Evolutionary conservation across 495 filamentous ascomycete species (phyloP).

Genomic region (Penicillium cataractarum): DNA sequence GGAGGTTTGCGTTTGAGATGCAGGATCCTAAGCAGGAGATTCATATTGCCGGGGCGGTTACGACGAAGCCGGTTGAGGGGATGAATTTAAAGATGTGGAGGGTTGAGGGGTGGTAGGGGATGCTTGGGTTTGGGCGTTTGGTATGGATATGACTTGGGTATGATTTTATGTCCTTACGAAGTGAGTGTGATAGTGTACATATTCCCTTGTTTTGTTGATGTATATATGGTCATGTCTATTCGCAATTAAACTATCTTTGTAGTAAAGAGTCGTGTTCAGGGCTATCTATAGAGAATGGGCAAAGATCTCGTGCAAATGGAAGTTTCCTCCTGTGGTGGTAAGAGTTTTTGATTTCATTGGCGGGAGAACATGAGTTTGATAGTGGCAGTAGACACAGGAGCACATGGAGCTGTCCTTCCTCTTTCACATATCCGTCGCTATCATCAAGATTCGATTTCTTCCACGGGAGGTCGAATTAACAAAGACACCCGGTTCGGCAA

Average conservation of each 20-base stretch:
- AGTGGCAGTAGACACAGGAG: too few species aligned
- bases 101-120: constrained; percentile 61
- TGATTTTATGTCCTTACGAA: neutral
- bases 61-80: constrained; percentile 66
- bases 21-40: constrained; percentile 63
- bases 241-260: too few species aligned
- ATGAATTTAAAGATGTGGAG: constrained; percentile 62
- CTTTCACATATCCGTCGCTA: neutral
- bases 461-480: neutral
- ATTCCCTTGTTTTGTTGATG: too few species aligned
- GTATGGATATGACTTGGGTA: neutral
- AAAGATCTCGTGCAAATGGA: too few species aligned
- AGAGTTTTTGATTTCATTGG: too few species aligned
- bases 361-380: too few species aligned
- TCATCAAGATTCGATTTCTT: neutral
- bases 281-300: too few species aligned
- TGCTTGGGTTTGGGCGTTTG: neutral
- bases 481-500: neutral
- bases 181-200: too few species aligned
- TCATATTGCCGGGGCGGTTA: constrained; percentile 63
- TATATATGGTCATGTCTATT: too few species aligned
- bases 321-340: too few species aligned
- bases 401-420: too few species aligned
- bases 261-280: too few species aligned
- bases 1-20: constrained; percentile 54